These are phyloP conservation scores for Lentinula aciculospora DNA, from an alignment of 768 basidiomycete genomes.

Conservation along the genomic window DNA sequence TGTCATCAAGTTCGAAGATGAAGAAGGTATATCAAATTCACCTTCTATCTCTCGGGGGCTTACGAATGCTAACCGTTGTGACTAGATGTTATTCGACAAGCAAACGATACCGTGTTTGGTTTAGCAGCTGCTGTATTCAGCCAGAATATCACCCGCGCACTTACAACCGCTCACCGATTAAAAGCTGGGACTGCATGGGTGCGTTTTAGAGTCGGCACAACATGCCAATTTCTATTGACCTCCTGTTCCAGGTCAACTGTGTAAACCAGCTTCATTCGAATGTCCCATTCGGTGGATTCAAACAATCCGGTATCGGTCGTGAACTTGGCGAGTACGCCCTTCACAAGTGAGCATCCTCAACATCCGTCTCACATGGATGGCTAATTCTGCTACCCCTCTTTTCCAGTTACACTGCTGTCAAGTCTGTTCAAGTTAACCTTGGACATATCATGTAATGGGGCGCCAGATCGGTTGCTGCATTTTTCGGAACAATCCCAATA, in stretches of 20 bases:
- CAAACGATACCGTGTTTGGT: slow-evolving; percentile 61
- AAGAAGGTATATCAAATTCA: slow-evolving; percentile 27
- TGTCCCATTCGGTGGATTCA: slow-evolving; percentile 69
- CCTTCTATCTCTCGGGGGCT: not conserved
- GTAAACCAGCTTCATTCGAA: slow-evolving; percentile 36
- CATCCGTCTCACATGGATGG: not conserved
- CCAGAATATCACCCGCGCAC: slow-evolving; percentile 57
- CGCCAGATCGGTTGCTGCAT: too few species aligned
- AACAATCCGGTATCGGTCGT: slow-evolving; percentile 67
- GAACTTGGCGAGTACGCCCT: slow-evolving; percentile 65
- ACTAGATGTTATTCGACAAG: slow-evolving; percentile 5
- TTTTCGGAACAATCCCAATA: too few species aligned
- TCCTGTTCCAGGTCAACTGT: slow-evolving; percentile 38
- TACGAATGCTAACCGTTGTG: not conserved
- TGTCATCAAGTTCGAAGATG: slow-evolving; percentile 69
- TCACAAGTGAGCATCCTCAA: slow-evolving; percentile 33
- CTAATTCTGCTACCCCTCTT: not conserved
- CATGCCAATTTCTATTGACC: not conserved
- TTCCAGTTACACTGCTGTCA: slow-evolving; percentile 49
- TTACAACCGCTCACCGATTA: slow-evolving; percentile 57
- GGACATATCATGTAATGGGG: slow-evolving; percentile 16
- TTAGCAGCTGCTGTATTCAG: slow-evolving; percentile 77
- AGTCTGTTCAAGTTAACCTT: slow-evolving; percentile 60
- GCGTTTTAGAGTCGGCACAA: too few species aligned
- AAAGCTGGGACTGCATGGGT: slow-evolving; percentile 66